Conservation (phyloP, 2,329 filamentous ascomycete species). For the Penicillium sp. region DNA sequence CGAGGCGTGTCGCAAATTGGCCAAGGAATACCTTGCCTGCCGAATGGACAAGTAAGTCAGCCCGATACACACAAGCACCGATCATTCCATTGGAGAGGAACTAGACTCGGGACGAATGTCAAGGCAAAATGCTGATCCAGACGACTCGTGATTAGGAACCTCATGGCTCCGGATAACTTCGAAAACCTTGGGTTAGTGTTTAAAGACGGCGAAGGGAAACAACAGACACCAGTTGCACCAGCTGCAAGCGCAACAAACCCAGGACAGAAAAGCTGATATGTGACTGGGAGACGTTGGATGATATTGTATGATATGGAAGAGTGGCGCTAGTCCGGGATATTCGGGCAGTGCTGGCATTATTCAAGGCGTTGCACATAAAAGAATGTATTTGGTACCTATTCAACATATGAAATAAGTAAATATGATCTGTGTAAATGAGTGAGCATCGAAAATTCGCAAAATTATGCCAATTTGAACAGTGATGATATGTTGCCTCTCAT, state of each 20-base stretch:
- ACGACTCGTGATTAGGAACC: conserved; percentile 59
- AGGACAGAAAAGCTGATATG: conserved; percentile 12
- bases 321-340: conserved; percentile 1
- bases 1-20: conserved; percentile 76
- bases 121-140: conserved; percentile 3
- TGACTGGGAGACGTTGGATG: conserved; percentile 14
- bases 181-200: conserved; percentile 81
- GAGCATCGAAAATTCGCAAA: not conserved
- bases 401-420: not conserved
- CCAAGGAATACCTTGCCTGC: conserved; percentile 85
- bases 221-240: conserved; percentile 2
- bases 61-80: not conserved
- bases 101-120: too few species aligned
- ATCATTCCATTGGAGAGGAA: not conserved
- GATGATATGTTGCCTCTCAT: not conserved
- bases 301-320: conserved; percentile 16
- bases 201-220: conserved; percentile 38
- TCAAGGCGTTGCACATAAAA: conserved; percentile 21
- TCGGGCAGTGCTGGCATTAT: conserved; percentile 14
- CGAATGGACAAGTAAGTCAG: conserved; percentile 83
- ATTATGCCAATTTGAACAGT: not conserved
- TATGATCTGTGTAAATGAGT: not conserved
- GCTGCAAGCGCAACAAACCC: not conserved
- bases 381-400: conserved; percentile 12
- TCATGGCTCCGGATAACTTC: conserved; percentile 95